Percentiles rank a stretch among this genome's conserved stretches.
These are phyloP conservation scores for Ogataea paradorogensis DNA, from an alignment of 805 yeast species.

Conservation along the genomic window DNA sequence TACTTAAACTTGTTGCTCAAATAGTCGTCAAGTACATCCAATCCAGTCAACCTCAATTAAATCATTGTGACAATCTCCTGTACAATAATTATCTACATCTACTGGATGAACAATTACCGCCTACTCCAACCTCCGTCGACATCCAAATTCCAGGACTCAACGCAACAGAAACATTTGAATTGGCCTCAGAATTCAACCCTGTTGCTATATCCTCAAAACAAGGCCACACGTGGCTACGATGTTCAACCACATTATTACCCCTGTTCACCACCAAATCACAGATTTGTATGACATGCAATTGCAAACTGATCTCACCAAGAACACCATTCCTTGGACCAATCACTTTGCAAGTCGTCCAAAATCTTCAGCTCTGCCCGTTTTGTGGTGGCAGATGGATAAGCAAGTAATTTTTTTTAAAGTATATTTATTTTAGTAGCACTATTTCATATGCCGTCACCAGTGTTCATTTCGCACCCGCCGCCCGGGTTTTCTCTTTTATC, in stretches of 20 bases:
- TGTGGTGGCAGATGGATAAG: constrained; percentile 20
- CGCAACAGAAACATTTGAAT: constrained; percentile 13
- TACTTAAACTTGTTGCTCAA: constrained; percentile 10
- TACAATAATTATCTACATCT: constrained; percentile 14
- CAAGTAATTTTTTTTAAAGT: constrained; percentile 1
- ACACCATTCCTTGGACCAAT: constrained; percentile 7
- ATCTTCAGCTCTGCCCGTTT: constrained; percentile 27
- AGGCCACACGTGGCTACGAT: constrained; percentile 37
- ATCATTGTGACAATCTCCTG: constrained; percentile 12
- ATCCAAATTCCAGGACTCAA: constrained; percentile 14
- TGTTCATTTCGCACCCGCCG: constrained; percentile 55
- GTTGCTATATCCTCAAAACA: constrained; percentile 20
- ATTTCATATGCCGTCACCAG: constrained; percentile 56
- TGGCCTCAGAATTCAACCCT: constrained; percentile 5
- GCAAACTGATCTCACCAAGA: constrained; percentile 21
- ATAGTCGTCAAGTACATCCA: constrained; percentile 14
- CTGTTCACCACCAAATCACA: constrained; percentile 33
- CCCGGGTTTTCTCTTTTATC: constrained; percentile 49
- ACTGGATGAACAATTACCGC: neutral
- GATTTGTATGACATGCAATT: constrained; percentile 35
- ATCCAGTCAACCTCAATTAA: neutral
- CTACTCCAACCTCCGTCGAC: neutral
- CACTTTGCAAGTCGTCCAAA: constrained; percentile 14
- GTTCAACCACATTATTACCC: constrained; percentile 38
- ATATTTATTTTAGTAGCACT: neutral